Evolutionary conservation across 306 rosid species (phyloP), one percentile per base, ranked within the genome.

Genomic region (Corylus avellana): DNA sequence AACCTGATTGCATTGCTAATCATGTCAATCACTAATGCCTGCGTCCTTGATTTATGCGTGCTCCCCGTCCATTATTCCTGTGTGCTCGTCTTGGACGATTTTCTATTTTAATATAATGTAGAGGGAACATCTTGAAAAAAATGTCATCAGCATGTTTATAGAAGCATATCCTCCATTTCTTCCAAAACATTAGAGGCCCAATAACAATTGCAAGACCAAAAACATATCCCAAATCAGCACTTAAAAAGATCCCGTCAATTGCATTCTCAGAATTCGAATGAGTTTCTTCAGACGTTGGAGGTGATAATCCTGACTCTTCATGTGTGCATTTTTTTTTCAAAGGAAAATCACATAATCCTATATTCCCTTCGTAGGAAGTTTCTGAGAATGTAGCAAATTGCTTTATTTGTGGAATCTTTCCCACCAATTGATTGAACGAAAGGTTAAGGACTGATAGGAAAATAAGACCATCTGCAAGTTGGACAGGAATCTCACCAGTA

Each of bases 331-430:
- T 10, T 66, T 3, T 12, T 7, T 35, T 69, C 68, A 85, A 61
- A 3, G 86, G 87, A 20, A 75, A 79, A 1, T 89, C 86, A 50
- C 69, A 87, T 54, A 85, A 9, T 35, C 78, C 83, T 8, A 66
- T 12, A 8, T 89, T 89, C 0, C 90, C 86, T 62, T 1, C 7
- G 5, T 73, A 89, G 1, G 85, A 85, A 68, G 39, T 46, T 59
- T 27, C 37, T n/a, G 44, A n/a, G 61, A 89, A 89, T 48, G 89
- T 29, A n/a, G 58, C 74, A 17, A 88, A 54, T 70, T 89, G 92
- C n/a, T 82, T 81, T 1, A 85, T 70, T 0, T 50, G 27, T 0
- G 87, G 85, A 42, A 89, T 89, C 55, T 2, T 69, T 2, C 90
- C 87, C 1, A 10, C 80, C 3, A 87, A 29, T 8, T 70, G 85